These are phyloP conservation scores for Metarhizium humberi DNA, from an alignment of 2,329 filamentous ascomycete species.

Conservation along the genomic window DNA sequence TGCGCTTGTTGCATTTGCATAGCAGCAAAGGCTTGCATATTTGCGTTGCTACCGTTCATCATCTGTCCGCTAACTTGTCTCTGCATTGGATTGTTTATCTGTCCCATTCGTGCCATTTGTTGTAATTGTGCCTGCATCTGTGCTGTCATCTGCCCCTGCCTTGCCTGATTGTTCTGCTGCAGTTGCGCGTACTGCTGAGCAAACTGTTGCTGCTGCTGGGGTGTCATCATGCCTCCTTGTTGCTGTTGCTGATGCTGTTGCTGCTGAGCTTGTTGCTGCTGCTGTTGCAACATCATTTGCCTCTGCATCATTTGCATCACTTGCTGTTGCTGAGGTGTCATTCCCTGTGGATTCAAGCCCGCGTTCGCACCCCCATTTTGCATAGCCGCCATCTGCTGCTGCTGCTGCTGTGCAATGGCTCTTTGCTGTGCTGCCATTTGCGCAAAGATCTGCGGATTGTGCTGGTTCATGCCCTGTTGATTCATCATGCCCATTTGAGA, in stretches of 20 bases:
- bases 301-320: conserved; percentile 29
- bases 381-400: conserved; percentile 33
- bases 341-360: conserved; percentile 26
- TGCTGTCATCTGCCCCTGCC: conserved; percentile 20
- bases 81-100: conserved; percentile 29
- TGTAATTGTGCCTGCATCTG: conserved; percentile 29
- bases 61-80: conserved; percentile 28
- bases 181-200: conserved; percentile 34
- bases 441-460: conserved; percentile 29
- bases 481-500: conserved; percentile 49
- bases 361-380: conserved; percentile 27
- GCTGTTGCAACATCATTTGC: conserved; percentile 29
- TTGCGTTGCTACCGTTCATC: conserved; percentile 29
- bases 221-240: conserved; percentile 31
- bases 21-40: conserved; percentile 29
- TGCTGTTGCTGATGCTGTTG: conserved; percentile 21
- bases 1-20: conserved; percentile 25
- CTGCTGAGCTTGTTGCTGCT: conserved; percentile 25
- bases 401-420: conserved; percentile 34
- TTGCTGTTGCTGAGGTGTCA: conserved; percentile 28
- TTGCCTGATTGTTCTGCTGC: conserved; percentile 20
- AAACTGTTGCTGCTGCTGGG: conserved; percentile 29
- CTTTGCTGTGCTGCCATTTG: conserved; percentile 42
- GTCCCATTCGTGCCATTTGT: conserved; percentile 27
- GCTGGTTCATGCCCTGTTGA: conserved; percentile 31